These are phyloP conservation scores for Aethionema arabicum DNA, from an alignment of 345 rosid species.

Conservation along the genomic window DNA sequence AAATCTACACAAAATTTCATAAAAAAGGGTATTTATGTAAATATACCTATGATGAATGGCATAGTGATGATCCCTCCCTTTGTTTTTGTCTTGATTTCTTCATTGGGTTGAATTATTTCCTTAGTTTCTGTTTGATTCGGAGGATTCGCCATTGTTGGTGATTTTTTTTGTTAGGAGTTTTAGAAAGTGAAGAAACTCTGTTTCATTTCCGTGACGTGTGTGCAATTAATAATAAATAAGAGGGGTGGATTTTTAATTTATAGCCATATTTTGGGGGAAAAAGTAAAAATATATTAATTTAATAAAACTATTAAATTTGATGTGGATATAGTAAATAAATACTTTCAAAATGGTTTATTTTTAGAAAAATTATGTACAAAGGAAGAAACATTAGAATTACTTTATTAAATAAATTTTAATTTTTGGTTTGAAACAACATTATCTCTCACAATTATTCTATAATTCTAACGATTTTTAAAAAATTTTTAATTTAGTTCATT, in stretches of 20 bases:
- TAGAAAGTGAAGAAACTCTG: conserved; percentile 19
- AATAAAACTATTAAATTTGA: background rate
- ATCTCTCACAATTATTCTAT: too few species aligned
- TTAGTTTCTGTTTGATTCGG: conserved; percentile 32
- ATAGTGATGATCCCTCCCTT: conserved; percentile 72
- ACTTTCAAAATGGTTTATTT: too few species aligned
- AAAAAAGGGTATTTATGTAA: background rate
- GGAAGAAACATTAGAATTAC: too few species aligned
- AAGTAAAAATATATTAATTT: background rate
- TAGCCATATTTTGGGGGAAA: background rate
- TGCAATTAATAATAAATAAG: conserved; percentile 19
- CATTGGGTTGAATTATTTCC: conserved; percentile 29
- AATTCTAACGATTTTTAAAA: too few species aligned
- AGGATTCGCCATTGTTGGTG: conserved; percentile 40
- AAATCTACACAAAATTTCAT: background rate
- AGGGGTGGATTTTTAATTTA: too few species aligned
- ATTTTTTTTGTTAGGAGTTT: conserved; percentile 21
- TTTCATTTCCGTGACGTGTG: conserved; percentile 20
- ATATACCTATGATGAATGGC: conserved; percentile 72
- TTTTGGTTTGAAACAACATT: too few species aligned
- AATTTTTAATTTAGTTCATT: too few species aligned
- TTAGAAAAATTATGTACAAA: too few species aligned
- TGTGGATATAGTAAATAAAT: too few species aligned
- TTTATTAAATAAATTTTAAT: too few species aligned
- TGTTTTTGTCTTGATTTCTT: conserved; percentile 14